Conservation (phyloP, 2,329 filamentous ascomycete genomes). For the Phyllosticta ampelicida region DNA sequence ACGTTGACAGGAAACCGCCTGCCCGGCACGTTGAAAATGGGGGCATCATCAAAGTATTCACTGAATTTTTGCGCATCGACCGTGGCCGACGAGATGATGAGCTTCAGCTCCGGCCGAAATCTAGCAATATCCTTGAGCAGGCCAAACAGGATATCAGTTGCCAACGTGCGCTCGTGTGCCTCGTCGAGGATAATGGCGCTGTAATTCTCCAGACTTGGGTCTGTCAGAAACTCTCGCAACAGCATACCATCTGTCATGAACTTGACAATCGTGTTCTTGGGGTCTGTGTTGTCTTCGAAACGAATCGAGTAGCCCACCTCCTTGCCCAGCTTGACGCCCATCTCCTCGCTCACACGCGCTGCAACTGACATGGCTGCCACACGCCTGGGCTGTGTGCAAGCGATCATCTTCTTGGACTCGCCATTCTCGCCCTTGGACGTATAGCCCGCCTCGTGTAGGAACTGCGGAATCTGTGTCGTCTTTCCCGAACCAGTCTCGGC, state of each 20-base stretch:
- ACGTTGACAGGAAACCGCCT: constrained; percentile 83
- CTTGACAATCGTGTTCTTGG: constrained; percentile 86
- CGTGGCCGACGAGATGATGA: constrained; percentile 88
- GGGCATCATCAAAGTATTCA: constrained; percentile 81
- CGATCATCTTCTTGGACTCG: constrained; percentile 72
- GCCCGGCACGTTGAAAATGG: constrained; percentile 91
- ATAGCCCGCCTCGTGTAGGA: constrained; percentile 81
- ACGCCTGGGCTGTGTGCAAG: constrained; percentile 86
- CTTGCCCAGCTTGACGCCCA: constrained; percentile 78
- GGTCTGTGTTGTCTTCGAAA: constrained; percentile 84
- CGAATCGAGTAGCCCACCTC: constrained; percentile 93
- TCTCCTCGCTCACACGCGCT: constrained; percentile 89
- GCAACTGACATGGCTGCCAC: constrained; percentile 97
- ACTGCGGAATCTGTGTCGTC: constrained; percentile 90
- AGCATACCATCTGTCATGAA: constrained; percentile 98
- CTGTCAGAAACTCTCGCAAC: constrained; percentile 77
- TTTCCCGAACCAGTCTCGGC: constrained; percentile 94
- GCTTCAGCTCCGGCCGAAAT: constrained; percentile 72
- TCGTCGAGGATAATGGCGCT: constrained; percentile 93
- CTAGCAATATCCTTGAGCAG: constrained; percentile 80
- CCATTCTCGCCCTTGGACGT: constrained; percentile 36
- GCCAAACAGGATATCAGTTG: constrained; percentile 82
- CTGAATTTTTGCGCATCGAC: constrained; percentile 92
- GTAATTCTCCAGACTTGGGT: constrained; percentile 73
- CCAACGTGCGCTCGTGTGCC: constrained; percentile 85